phyloP scores from a whole-genome alignment of 306 rosid species.

The Carpinus fangiana region DNA sequence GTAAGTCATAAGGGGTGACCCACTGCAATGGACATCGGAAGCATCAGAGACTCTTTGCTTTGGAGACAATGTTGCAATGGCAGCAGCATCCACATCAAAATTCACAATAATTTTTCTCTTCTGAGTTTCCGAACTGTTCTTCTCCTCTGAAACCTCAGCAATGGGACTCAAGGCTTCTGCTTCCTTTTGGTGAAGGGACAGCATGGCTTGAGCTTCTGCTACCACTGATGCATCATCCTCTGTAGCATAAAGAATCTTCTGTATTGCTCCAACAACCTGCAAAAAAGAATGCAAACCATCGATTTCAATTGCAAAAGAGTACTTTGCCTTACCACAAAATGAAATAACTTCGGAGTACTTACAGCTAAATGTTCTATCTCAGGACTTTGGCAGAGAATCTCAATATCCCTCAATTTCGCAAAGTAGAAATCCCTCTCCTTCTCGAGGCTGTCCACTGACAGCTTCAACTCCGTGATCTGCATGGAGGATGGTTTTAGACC shows the following conservation, averaged over 20 bases:
- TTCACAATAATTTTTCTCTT: slow-evolving; percentile 75
- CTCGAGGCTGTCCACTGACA: slow-evolving; percentile 94
- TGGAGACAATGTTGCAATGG: slow-evolving; percentile 56
- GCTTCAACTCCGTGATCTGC: slow-evolving; percentile 87
- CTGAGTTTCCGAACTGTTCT: slow-evolving; percentile 55
- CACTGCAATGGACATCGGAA: slow-evolving; percentile 86
- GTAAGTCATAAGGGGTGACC: slow-evolving; percentile 87
- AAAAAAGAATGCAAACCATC: slow-evolving; percentile 11
- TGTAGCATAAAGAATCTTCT: slow-evolving; percentile 85
- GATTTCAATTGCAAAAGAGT: neutral
- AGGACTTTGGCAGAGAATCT: slow-evolving; percentile 84
- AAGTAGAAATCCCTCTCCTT: slow-evolving; percentile 96
- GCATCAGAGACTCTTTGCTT: slow-evolving; percentile 81
- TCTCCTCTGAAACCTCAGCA: slow-evolving; percentile 76
- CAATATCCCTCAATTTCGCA: slow-evolving; percentile 83
- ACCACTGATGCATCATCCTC: slow-evolving; percentile 75
- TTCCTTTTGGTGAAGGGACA: slow-evolving; percentile 46
- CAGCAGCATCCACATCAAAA: slow-evolving; percentile 69
- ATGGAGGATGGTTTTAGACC: slow-evolving; percentile 8
- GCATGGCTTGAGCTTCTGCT: slow-evolving; percentile 88
- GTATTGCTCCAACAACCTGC: slow-evolving; percentile 81
- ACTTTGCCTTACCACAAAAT: neutral
- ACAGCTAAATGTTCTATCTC: slow-evolving; percentile 72
- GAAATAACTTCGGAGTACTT: neutral
- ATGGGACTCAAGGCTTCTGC: slow-evolving; percentile 69